Conservation (phyloP, 2,329 filamentous ascomycete genomes). For the Sporothrix globosa region DNA sequence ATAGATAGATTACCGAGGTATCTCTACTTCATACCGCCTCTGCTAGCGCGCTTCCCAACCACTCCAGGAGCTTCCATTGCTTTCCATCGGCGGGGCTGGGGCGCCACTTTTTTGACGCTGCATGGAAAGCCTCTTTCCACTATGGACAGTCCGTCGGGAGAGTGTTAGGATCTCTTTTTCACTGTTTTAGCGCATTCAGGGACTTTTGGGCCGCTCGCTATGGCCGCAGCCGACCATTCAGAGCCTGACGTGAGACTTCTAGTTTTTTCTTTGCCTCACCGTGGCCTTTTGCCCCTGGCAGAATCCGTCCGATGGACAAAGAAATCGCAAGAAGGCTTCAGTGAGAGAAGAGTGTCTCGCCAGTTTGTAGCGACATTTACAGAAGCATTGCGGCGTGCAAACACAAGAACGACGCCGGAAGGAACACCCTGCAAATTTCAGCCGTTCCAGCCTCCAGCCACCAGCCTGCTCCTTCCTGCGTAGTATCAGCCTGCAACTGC, state of each 20-base stretch:
- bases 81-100: constrained; percentile 38
- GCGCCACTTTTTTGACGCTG: constrained; percentile 30
- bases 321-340: background rate
- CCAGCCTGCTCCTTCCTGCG: constrained; percentile 1
- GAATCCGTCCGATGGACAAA: constrained; percentile 4
- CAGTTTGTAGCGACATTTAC: too few relatives aligned
- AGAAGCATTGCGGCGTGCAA: background rate
- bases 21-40: constrained; percentile 4
- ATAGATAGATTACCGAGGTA: background rate
- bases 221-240: constrained; percentile 5
- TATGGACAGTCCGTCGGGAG: constrained; percentile 7
- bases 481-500: background rate
- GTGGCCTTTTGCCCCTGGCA: constrained; percentile 14
- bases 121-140: constrained; percentile 28
- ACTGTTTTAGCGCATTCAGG: constrained; percentile 6
- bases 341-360: background rate
- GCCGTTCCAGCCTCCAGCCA: background rate
- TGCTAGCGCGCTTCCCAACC: constrained; percentile 31
- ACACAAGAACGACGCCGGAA: background rate
- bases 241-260: background rate
- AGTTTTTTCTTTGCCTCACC: constrained; percentile 22
- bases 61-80: constrained; percentile 38
- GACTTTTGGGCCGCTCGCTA: constrained; percentile 1
- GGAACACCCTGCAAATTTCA: constrained; percentile 12
- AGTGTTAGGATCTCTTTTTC: background rate